These are phyloP conservation scores for Zalerion maritima DNA, from an alignment of 495 filamentous ascomycete species.

Conservation along the genomic window DNA sequence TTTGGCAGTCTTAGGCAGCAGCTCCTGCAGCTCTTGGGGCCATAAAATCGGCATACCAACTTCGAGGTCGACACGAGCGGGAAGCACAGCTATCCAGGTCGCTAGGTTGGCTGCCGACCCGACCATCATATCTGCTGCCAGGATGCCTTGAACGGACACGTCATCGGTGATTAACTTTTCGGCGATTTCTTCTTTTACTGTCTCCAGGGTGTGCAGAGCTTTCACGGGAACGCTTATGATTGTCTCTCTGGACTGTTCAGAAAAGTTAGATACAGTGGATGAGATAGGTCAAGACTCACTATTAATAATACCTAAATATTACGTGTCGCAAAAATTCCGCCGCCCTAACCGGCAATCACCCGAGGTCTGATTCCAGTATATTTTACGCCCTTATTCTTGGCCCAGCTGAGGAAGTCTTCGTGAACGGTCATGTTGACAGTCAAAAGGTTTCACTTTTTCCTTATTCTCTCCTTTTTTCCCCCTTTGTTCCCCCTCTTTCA, in stretches of 20 bases:
- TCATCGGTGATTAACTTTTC: constrained; percentile 27
- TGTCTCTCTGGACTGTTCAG: constrained; percentile 35
- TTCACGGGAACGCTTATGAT: constrained; percentile 49
- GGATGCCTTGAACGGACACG: constrained; percentile 50
- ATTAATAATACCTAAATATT: constrained; percentile 41
- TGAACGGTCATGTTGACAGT: too few relatives aligned
- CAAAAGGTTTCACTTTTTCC: too few relatives aligned
- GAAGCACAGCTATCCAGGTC: constrained; percentile 58
- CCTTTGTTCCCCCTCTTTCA: too few relatives aligned
- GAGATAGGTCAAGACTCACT: too few relatives aligned
- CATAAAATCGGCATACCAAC: constrained; percentile 57
- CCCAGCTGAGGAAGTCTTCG: constrained; percentile 50
- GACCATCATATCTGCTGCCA: constrained; percentile 53
- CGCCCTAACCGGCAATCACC: constrained; percentile 47
- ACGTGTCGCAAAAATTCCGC: constrained; percentile 58
- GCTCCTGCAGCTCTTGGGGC: constrained; percentile 30
- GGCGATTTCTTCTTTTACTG: constrained; percentile 38
- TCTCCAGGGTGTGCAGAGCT: constrained; percentile 46
- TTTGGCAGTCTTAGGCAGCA: constrained; percentile 30
- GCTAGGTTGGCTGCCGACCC: constrained; percentile 20
- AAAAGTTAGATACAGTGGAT: too few relatives aligned
- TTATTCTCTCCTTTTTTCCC: too few relatives aligned
- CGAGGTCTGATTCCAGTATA: constrained; percentile 44
- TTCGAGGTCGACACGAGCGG: constrained; percentile 41
- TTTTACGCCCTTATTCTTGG: constrained; percentile 39